Evolutionary conservation across 139 green algal genomes (phyloP).

Genomic region (Chlamydomonas sphaeroides): DNA sequence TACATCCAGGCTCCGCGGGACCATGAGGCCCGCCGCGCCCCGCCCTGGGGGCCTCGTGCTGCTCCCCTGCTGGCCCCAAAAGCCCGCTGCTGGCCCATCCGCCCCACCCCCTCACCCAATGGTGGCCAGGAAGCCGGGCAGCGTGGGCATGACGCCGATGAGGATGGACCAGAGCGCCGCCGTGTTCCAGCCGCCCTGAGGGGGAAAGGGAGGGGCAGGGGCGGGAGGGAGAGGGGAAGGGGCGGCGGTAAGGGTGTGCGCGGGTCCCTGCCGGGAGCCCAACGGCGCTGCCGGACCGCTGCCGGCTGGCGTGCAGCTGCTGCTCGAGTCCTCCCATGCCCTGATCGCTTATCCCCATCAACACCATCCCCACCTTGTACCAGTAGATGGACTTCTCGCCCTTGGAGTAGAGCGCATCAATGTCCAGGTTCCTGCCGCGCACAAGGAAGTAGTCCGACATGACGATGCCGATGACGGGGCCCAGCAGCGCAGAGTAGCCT

Average conservation of each 20-base stretch:
- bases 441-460: slow-evolving; percentile 82
- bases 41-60: too few species aligned
- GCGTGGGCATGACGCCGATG: slow-evolving; percentile 57
- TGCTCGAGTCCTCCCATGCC: too few species aligned
- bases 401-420: slow-evolving; percentile 69
- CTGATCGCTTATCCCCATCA: too few species aligned
- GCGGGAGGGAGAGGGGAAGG: background rate
- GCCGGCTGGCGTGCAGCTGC: too few species aligned
- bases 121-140: slow-evolving; percentile 69
- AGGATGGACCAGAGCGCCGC: slow-evolving; percentile 45
- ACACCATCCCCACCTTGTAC: slow-evolving; percentile 53
- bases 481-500: slow-evolving; percentile 78
- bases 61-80: too few species aligned
- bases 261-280: too few species aligned
- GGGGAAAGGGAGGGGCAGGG: background rate
- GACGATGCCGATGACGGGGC: slow-evolving; percentile 65
- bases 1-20: too few species aligned
- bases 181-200: slow-evolving; percentile 61
- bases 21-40: too few species aligned
- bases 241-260: too few species aligned
- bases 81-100: too few species aligned
- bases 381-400: slow-evolving; percentile 58
- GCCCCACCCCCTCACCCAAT: too few species aligned
- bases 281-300: too few species aligned
- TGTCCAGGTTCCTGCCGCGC: slow-evolving; percentile 58